phyloP scores from a whole-genome alignment of 2,329 filamentous ascomycete genomes.

The Falciphora oryzae region DNA sequence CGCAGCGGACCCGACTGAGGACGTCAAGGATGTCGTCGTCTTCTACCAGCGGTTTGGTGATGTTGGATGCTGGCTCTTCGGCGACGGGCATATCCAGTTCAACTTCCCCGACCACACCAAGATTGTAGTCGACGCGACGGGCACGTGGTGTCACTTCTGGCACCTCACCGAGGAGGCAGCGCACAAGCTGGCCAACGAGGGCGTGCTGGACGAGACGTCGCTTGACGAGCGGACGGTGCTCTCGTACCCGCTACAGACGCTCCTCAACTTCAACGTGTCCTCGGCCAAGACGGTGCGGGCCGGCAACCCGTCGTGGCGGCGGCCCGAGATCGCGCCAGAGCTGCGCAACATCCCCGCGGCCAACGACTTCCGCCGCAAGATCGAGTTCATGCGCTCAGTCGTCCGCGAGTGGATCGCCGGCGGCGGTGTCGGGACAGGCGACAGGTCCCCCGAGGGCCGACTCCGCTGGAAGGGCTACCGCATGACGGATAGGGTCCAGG shows the following conservation, averaged over 20 bases:
- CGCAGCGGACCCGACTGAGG: conserved; percentile 31
- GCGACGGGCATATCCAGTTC: conserved; percentile 73
- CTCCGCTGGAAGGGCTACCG: conserved; percentile 54
- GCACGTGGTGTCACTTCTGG: conserved; percentile 73
- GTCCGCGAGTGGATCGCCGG: conserved; percentile 66
- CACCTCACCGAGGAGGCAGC: conserved; percentile 68
- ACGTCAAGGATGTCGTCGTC: conserved; percentile 58
- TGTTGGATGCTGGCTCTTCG: conserved; percentile 76
- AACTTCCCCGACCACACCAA: conserved; percentile 89
- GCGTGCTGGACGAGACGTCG: conserved; percentile 64
- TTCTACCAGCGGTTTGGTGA: conserved; percentile 80
- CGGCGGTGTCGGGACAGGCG: conserved; percentile 63
- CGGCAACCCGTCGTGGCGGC: conserved; percentile 42
- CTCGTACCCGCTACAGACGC: conserved; percentile 65
- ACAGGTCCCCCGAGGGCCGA: conserved; percentile 48
- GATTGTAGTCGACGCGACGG: conserved; percentile 68
- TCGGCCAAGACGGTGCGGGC: conserved; percentile 30
- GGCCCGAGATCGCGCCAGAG: conserved; percentile 55
- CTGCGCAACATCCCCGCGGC: conserved; percentile 61
- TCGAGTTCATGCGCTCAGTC: conserved; percentile 64
- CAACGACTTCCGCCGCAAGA: conserved; percentile 68
- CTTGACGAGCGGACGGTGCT: conserved; percentile 66
- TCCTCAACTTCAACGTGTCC: conserved; percentile 59
- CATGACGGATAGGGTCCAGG: conserved; percentile 45
- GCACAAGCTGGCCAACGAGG: conserved; percentile 55